A percentile compares a stretch with the other conserved stretches of the same genome.
Conservation (phyloP, 225 moss, liverwort and hornwort genomes). For the Pseudoscleropodium purum region DNA sequence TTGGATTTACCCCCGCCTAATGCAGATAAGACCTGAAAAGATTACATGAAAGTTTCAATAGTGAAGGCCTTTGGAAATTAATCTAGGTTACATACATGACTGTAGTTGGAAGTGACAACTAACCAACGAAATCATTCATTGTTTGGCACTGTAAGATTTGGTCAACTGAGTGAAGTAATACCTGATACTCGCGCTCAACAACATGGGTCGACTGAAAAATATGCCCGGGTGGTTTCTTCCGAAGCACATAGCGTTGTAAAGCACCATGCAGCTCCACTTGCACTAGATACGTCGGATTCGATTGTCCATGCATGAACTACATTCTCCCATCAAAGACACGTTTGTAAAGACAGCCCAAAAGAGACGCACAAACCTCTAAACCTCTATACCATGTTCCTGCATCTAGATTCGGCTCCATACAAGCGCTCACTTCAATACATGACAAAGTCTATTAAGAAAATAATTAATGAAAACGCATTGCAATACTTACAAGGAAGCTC, state of each 20-base stretch:
- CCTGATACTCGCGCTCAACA: slow-evolving; percentile 93
- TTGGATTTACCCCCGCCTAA: slow-evolving; percentile 56
- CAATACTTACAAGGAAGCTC: neutral
- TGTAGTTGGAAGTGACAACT: neutral
- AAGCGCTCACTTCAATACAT: neutral
- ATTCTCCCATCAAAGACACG: neutral
- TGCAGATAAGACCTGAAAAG: slow-evolving; percentile 66
- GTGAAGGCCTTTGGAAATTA: neutral
- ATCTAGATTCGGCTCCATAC: neutral
- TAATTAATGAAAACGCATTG: neutral
- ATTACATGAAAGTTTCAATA: neutral
- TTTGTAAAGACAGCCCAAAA: neutral
- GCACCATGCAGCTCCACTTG: slow-evolving; percentile 34
- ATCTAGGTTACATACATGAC: neutral
- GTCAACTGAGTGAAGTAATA: neutral
- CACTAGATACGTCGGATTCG: slow-evolving; percentile 85
- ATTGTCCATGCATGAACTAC: slow-evolving; percentile 97
- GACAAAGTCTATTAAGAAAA: neutral
- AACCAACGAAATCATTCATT: neutral
- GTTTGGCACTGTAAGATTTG: neutral
- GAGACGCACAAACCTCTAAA: neutral
- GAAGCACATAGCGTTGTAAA: slow-evolving; percentile 67
- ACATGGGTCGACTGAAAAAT: slow-evolving; percentile 94
- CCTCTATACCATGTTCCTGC: neutral
- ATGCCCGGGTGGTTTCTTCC: slow-evolving; percentile 88